Conservation (phyloP, 768 basidiomycete species). For the Pisolithus sp. region DNA sequence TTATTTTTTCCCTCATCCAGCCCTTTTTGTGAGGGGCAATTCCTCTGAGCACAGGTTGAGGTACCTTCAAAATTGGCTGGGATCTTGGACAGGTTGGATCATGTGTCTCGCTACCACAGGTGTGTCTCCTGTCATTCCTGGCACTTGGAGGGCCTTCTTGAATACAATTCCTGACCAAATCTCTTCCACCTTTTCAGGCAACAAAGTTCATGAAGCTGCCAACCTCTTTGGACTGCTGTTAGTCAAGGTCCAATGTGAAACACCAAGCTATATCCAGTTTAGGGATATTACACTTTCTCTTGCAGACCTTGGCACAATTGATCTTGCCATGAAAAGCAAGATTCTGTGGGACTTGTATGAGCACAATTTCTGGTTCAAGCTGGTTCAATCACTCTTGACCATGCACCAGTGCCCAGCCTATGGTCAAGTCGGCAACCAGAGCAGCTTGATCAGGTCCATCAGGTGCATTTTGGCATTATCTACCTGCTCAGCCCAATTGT, state of each 20-base stretch:
- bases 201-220: not conserved
- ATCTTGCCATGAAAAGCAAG: too few species aligned
- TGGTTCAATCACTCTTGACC: slow-evolving; percentile 15
- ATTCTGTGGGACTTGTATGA: slow-evolving; percentile 16
- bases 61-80: not conserved
- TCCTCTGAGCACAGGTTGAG: not conserved
- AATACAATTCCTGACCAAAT: not conserved
- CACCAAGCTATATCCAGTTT: not conserved
- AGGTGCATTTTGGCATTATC: not conserved
- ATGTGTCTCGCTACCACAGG: not conserved
- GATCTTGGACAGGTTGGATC: not conserved
- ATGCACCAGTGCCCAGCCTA: not conserved
- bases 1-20: not conserved
- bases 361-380: slow-evolving; percentile 13
- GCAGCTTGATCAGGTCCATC: not conserved
- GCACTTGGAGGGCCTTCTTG: not conserved
- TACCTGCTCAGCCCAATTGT: too few species aligned
- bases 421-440: not conserved
- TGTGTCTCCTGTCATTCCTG: not conserved
- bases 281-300: not conserved
- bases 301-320: not conserved
- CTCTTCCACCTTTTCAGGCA: not conserved
- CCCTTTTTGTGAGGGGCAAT: not conserved
- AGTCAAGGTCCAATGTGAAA: not conserved
- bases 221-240: not conserved